Evolutionary conservation across 2,329 filamentous ascomycete genomes (phyloP), one percentile per base, ranked within the genome.

Genomic region (Aschersonia sp.): DNA sequence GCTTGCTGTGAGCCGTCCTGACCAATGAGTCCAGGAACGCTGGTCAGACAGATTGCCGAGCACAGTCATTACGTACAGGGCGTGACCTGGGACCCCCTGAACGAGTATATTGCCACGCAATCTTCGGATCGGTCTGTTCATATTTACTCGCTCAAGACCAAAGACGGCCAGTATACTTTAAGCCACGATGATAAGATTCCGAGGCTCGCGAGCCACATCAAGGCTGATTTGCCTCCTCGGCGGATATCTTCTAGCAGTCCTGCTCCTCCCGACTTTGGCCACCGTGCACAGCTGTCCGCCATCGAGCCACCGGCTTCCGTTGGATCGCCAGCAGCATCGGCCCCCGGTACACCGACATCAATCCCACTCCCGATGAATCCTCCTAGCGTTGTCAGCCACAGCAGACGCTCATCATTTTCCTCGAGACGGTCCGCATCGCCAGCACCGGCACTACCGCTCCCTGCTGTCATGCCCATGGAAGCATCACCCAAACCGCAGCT

Each of bases 21-120:
- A 43, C 46, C 51, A 45, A 6, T 45, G 40, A 30, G 7, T 42
- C 46, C 43, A 72, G 75, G 76, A 49, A 71, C 73, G 32, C 64
- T 89, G 53, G 84, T 95, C 49, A 83, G 90, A 50, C 90, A 95
- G 63, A 95, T 97, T 53, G 90, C 90, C 46, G 90, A 97, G 63
- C 90, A 97, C 66, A 94, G 87, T 58, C 92, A 98, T 65, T 98
- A 95, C 63, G 92, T 98, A 14, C 92, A 98, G 67, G 92, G 92
- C 44, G 94, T 98, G 6, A 85, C 92, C 5, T 98, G 92, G 94
- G 94, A 98, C 68, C 94, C 92, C 30, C 69, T 95, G 48, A 97
- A 97, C 67, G 92, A 98, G 67, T 98, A 89, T 63, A 89, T 98
- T 50, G 92, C 92, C 39, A 98, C 92, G 1, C 92, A 98, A 62